These are phyloP conservation scores for Chalciporus sp. DNA, from an alignment of 1,284 basidiomycete genomes.

Conservation along the genomic window DNA sequence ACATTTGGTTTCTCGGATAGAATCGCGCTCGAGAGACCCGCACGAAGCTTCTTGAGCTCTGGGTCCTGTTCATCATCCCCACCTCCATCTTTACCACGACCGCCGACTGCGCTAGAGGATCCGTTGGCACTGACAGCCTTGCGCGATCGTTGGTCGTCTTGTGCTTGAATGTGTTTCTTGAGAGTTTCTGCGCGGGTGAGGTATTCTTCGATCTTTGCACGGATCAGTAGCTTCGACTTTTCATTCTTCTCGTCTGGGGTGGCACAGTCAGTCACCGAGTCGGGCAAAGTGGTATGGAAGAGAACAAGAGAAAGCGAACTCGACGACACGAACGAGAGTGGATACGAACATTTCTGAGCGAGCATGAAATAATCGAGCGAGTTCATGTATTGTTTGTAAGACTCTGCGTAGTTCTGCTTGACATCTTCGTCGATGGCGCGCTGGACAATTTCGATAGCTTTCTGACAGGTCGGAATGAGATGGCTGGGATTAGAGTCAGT, in stretches of 20 bases:
- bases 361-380: slow-evolving; percentile 98
- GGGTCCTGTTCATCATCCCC: slow-evolving; percentile 84
- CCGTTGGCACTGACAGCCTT: slow-evolving; percentile 83
- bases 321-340: not conserved
- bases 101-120: slow-evolving; percentile 59
- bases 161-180: slow-evolving; percentile 77
- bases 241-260: slow-evolving; percentile 92
- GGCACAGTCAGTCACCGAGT: slow-evolving; percentile 1
- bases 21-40: slow-evolving; percentile 87
- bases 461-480: slow-evolving; percentile 50
- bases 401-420: slow-evolving; percentile 93
- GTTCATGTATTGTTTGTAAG: slow-evolving; percentile 95
- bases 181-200: slow-evolving; percentile 90
- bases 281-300: not conserved
- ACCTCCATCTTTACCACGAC: slow-evolving; percentile 61
- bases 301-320: not conserved
- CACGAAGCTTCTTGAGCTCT: slow-evolving; percentile 93
- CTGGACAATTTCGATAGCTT: slow-evolving; percentile 94
- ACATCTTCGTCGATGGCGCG: slow-evolving; percentile 94
- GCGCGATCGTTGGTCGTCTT: slow-evolving; percentile 71
- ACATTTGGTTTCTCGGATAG: slow-evolving; percentile 95
- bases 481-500: not conserved
- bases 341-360: slow-evolving; percentile 56
- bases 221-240: slow-evolving; percentile 87
- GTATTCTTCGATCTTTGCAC: slow-evolving; percentile 91